Evolutionary conservation across 2,329 filamentous ascomycete genomes (phyloP), one percentile per base, ranked within the genome.

Genomic region (Cladosporium sp.): DNA sequence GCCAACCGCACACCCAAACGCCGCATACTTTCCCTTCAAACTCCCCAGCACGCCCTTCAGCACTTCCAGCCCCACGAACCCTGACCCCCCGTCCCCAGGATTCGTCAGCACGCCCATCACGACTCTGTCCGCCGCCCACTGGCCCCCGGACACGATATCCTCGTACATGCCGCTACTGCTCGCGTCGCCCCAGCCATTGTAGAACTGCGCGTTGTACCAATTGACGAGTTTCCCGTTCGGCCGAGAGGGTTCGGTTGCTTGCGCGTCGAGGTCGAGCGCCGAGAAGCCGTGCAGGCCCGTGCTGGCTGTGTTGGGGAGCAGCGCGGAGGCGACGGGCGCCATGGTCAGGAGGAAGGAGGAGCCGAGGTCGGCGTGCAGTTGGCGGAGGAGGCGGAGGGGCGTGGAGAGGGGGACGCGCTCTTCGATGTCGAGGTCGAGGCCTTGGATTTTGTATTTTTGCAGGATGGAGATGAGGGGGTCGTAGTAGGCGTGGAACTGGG

Each of bases 361-460:
- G 4, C 64, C 64, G 40, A 66, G 60, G 46, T 66, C 63, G 28
- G 46, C n/a, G 42, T 63, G 48, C 19, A 66, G 55, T 8, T 59
- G 61, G 33, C 52, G 54, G 3, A 66, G 58, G 8, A 66, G 57
- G 16, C 58, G 56, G 6, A 64, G 44, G 4, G 63, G 55, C 48
- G 60, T 63, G 42, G 58, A 53, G 37, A 61, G 46, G 18, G 56
- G 41, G 13, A 65, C 61, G 19, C 40, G 31, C 49, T 66, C 64
- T 57, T 66, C 63, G 43, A 66, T 64, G 52, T 66, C 63, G 19
- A 66, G 59, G 49, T 66, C 64, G 7, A 66, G 54, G 28, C 64
- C 63, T 35, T 66, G 54, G 32, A 66, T 46, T 11, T 60, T 58
- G 56, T 64, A 59, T 44, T 53, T 51, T 10, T 51, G 56, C 35